Percentiles rank a stretch among this genome's conserved stretches.
Conservation (phyloP, 1,139 yeast genomes). For the Suhomyces maxii region DNA sequence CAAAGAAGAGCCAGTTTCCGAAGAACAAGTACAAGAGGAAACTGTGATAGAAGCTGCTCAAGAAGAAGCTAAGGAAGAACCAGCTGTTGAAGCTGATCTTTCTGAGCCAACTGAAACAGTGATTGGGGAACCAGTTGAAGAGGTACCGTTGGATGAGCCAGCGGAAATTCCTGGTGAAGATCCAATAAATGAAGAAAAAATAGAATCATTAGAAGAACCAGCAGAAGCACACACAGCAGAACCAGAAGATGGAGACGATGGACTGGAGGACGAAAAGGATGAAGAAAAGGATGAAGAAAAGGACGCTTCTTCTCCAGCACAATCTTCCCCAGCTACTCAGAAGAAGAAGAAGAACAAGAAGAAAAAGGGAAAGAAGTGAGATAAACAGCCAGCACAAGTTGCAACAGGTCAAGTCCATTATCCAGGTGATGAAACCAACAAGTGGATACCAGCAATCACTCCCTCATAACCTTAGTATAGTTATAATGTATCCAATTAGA, state of each 20-base stretch:
- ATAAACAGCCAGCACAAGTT: too few relatives aligned
- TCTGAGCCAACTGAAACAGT: neutral
- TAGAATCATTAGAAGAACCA: constrained; percentile 3
- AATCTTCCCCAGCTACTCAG: constrained; percentile 5
- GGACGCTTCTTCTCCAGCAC: neutral
- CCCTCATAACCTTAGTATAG: too few relatives aligned
- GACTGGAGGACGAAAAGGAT: constrained; percentile 11
- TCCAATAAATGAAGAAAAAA: constrained; percentile 13
- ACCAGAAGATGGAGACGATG: constrained; percentile 7
- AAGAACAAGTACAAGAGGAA: neutral
- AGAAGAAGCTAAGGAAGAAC: constrained; percentile 8
- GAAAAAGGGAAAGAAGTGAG: constrained; percentile 12
- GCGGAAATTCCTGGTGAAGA: neutral
- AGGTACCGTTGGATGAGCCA: neutral
- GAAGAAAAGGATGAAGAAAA: constrained; percentile 7
- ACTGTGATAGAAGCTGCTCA: neutral
- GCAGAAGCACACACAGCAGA: constrained; percentile 11
- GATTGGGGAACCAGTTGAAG: neutral
- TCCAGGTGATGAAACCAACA: too few relatives aligned
- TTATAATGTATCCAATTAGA: too few relatives aligned
- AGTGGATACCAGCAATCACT: too few relatives aligned
- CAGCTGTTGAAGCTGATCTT: constrained; percentile 1
- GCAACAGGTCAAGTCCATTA: too few relatives aligned
- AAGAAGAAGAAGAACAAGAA: constrained; percentile 23
- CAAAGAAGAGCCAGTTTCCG: constrained; percentile 3